Conservation (phyloP, 371 early-diverging fungal species). For the Apophysomyces variabilis region DNA sequence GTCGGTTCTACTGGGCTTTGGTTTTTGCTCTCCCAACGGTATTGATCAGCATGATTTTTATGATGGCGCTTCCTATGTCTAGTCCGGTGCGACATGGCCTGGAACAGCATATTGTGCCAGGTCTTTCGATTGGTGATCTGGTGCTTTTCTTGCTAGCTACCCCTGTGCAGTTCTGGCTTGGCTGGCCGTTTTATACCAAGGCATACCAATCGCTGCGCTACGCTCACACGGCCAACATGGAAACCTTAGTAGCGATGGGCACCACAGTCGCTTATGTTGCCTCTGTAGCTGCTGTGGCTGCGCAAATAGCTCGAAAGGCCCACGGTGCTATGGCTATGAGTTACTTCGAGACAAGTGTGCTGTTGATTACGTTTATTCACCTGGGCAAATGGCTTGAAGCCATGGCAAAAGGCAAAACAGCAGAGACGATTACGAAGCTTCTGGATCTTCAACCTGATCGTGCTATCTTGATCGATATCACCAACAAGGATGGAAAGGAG, state of each 20-base stretch:
- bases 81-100: conserved; percentile 45
- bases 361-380: conserved; percentile 70
- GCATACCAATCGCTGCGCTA: conserved; percentile 61
- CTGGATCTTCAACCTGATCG: conserved; percentile 72
- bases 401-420: conserved; percentile 72
- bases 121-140: conserved; percentile 54
- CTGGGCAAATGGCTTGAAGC: conserved; percentile 76
- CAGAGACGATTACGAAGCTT: conserved; percentile 70
- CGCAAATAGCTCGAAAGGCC: conserved; percentile 49
- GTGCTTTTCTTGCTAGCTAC: conserved; percentile 58
- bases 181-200: conserved; percentile 56
- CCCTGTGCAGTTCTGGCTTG: conserved; percentile 64
- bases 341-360: conserved; percentile 73
- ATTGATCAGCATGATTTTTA: conserved; percentile 62
- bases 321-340: conserved; percentile 40
- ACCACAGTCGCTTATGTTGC: conserved; percentile 69
- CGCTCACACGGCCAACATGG: conserved; percentile 72
- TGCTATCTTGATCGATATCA: conserved; percentile 52
- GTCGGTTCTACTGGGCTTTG: conserved; percentile 57
- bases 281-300: conserved; percentile 58
- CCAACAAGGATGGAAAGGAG: conserved; percentile 9
- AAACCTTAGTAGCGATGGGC: conserved; percentile 70
- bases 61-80: conserved; percentile 58
- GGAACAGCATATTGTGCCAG: conserved; percentile 40
- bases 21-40: conserved; percentile 67